A percentile compares a stretch with the other conserved stretches of the same genome.
phyloP scores from a whole-genome alignment of 768 basidiomycete species.

The Dacryopinax spathularia region DNA sequence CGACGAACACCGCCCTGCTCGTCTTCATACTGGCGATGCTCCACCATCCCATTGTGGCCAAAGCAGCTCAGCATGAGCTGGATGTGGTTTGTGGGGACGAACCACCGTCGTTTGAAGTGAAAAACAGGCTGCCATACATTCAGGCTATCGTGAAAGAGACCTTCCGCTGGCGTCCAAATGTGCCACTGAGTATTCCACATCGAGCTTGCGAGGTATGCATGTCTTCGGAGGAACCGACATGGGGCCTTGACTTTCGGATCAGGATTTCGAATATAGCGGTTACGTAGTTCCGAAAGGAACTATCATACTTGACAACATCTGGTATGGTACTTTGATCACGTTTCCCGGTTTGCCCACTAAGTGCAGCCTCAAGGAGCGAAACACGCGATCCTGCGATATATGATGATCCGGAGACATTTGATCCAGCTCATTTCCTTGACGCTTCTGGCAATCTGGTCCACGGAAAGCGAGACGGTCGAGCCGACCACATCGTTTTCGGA shows the following conservation, averaged over 20 bases:
- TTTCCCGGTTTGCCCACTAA: slow-evolving; percentile 13
- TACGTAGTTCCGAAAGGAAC: slow-evolving; percentile 34
- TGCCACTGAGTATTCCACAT: neutral
- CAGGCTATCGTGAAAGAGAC: slow-evolving; percentile 6
- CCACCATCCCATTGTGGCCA: neutral
- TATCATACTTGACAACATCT: slow-evolving; percentile 10
- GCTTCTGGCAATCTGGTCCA: slow-evolving; percentile 19
- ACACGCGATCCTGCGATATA: slow-evolving; percentile 29
- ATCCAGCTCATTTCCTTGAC: slow-evolving; percentile 26
- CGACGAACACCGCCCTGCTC: neutral
- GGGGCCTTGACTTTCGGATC: too few species aligned
- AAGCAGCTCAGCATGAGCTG: neutral
- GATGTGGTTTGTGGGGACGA: neutral
- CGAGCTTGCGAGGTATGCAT: neutral
- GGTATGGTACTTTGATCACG: slow-evolving; percentile 13
- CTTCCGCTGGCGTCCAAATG: neutral
- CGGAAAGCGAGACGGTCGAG: slow-evolving; percentile 11
- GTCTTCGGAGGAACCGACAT: too few species aligned
- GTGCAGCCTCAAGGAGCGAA: slow-evolving; percentile 24
- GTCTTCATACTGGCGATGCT: neutral
- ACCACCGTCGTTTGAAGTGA: slow-evolving; percentile 7
- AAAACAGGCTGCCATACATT: slow-evolving; percentile 5
- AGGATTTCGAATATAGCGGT: slow-evolving; percentile 35
- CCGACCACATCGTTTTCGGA: neutral
- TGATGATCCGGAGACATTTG: slow-evolving; percentile 30